These are phyloP conservation scores for Simplicillium sp. DNA, from an alignment of 2,329 filamentous ascomycete genomes.

Conservation along the genomic window DNA sequence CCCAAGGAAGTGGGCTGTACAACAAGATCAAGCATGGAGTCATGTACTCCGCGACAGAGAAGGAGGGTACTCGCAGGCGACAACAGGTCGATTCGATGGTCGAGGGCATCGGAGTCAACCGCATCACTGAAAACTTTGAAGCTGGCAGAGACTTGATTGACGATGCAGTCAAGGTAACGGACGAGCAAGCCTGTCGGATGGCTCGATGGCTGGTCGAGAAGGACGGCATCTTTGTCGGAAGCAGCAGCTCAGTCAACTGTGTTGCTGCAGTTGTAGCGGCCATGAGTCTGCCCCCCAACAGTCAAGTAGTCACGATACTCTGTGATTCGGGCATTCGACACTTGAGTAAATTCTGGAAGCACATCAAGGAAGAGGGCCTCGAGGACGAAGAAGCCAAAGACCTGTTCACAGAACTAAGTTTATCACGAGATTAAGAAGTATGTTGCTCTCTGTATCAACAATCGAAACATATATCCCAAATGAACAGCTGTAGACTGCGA, in stretches of 20 bases:
- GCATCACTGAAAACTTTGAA: slow-evolving; percentile 89
- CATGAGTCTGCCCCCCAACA: slow-evolving; percentile 48
- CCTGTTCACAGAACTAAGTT: slow-evolving; percentile 39
- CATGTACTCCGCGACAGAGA: slow-evolving; percentile 86
- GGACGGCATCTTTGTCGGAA: slow-evolving; percentile 89
- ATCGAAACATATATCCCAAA: not conserved
- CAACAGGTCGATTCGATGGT: slow-evolving; percentile 94
- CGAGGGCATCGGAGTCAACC: slow-evolving; percentile 91
- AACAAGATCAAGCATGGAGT: slow-evolving; percentile 89
- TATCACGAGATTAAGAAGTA: slow-evolving; percentile 17
- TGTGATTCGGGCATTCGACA: slow-evolving; percentile 79
- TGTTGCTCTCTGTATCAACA: slow-evolving; percentile 1
- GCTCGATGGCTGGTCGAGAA: slow-evolving; percentile 93
- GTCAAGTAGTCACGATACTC: slow-evolving; percentile 70
- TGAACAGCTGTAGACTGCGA: not conserved
- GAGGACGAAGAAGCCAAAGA: slow-evolving; percentile 44
- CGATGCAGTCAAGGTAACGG: slow-evolving; percentile 80
- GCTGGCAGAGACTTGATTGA: slow-evolving; percentile 78
- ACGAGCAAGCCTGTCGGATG: slow-evolving; percentile 85
- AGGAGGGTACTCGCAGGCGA: slow-evolving; percentile 79
- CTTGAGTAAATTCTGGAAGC: slow-evolving; percentile 77
- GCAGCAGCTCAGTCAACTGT: slow-evolving; percentile 95
- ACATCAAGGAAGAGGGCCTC: slow-evolving; percentile 57
- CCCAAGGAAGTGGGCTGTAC: slow-evolving; percentile 86
- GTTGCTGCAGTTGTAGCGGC: slow-evolving; percentile 66